These are phyloP conservation scores for Cynara cardunculus DNA, from an alignment of 129 eudicot species.

Conservation along the genomic window DNA sequence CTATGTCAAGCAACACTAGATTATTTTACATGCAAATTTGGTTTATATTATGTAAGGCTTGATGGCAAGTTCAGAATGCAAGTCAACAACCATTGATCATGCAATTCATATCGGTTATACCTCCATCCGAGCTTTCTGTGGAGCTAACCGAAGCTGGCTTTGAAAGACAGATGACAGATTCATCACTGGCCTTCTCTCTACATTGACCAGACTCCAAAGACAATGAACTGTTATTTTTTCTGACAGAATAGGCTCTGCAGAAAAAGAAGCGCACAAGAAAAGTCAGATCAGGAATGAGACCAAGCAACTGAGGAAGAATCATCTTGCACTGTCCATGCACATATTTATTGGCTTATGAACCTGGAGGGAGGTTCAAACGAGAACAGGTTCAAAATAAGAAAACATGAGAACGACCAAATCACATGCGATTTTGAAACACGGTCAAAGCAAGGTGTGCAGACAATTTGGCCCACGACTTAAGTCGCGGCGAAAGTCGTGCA, in stretches of 20 bases:
- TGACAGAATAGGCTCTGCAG: slow-evolving; percentile 34
- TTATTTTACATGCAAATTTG: slow-evolving; percentile 1
- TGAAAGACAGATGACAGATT: slow-evolving; percentile 45
- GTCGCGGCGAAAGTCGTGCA: no score
- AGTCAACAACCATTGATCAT: not conserved
- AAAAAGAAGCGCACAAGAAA: slow-evolving; percentile 7
- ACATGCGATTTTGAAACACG: no score
- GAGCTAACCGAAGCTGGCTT: slow-evolving; percentile 58
- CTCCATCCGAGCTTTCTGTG: slow-evolving; percentile 65
- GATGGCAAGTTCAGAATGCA: not conserved
- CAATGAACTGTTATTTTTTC: slow-evolving; percentile 19
- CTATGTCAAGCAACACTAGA: slow-evolving; percentile 2
- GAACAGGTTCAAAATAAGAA: no score
- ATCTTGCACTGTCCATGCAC: not conserved
- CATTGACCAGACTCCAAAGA: slow-evolving; percentile 22
- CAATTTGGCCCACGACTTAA: no score
- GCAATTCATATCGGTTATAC: slow-evolving; percentile 20
- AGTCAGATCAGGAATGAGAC: slow-evolving; percentile 11
- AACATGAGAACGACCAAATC: no score
- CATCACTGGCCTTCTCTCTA: slow-evolving; percentile 43
- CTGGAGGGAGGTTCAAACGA: no score
- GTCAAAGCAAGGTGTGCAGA: no score
- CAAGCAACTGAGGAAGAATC: not conserved
- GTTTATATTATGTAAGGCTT: not conserved
- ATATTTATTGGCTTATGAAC: not conserved